Conservation (phyloP, 2,329 filamentous ascomycete genomes). For the Talaromyces piceae region DNA sequence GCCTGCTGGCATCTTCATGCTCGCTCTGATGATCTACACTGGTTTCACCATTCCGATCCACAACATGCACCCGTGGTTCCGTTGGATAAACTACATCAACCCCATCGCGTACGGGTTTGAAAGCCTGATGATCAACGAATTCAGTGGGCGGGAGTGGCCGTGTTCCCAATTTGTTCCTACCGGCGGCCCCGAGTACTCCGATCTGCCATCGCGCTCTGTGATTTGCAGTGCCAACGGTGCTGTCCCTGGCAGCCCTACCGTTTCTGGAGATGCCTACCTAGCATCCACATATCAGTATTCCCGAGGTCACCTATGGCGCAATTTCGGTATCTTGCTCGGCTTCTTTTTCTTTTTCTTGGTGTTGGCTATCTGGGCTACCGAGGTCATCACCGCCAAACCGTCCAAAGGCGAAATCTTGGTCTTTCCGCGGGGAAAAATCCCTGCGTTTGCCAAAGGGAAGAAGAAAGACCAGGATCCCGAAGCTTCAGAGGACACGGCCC, state of each 20-base stretch:
- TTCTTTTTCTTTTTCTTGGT: constrained; percentile 57
- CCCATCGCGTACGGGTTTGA: constrained; percentile 77
- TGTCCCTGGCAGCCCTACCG: constrained; percentile 42
- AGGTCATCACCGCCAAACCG: constrained; percentile 57
- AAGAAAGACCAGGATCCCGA: constrained; percentile 17
- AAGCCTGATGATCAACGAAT: constrained; percentile 76
- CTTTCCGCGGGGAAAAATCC: constrained; percentile 62
- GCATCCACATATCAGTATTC: constrained; percentile 50
- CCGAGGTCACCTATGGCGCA: constrained; percentile 57
- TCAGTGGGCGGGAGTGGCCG: constrained; percentile 54
- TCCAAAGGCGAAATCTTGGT: constrained; percentile 71
- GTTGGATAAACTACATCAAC: constrained; percentile 77
- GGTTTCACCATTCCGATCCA: constrained; percentile 38
- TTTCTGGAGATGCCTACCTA: constrained; percentile 55
- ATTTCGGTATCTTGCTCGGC: constrained; percentile 61
- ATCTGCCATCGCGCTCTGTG: constrained; percentile 28
- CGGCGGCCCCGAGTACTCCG: constrained; percentile 30
- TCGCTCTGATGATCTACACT: constrained; percentile 42
- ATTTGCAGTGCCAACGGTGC: constrained; percentile 57
- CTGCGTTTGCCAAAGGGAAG: constrained; percentile 18
- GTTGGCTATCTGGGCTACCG: constrained; percentile 56
- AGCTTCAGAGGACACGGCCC: constrained; percentile 25
- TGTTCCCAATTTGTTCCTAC: constrained; percentile 26
- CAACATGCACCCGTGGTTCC: constrained; percentile 71
- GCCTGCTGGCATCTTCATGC: constrained; percentile 45